Conservation (phyloP, 495 filamentous ascomycete species). For the Elaphomyces granulatus region DNA sequence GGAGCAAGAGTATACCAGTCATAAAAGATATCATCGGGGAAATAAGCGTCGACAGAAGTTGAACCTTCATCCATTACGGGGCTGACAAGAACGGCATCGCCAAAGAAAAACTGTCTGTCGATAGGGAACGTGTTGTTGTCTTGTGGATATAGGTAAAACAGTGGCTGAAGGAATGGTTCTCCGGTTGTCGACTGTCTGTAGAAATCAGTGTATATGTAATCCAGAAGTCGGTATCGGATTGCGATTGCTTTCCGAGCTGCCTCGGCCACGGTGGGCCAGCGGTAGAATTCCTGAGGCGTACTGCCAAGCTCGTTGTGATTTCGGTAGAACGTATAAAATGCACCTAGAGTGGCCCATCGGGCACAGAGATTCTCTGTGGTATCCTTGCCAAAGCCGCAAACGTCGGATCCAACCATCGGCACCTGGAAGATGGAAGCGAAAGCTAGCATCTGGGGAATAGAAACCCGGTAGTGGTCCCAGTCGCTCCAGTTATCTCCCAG, state of each 20-base stretch:
- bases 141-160: conserved; percentile 59
- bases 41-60: conserved; percentile 55
- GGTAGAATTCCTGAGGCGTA: conserved; percentile 65
- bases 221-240: conserved; percentile 59
- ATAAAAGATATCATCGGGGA: conserved; percentile 64
- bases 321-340: conserved; percentile 72
- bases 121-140: conserved; percentile 47
- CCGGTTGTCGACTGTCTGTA: conserved; percentile 50
- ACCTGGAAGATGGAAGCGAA: conserved; percentile 74
- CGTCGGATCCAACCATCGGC: conserved; percentile 73
- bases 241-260: conserved; percentile 59
- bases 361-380: conserved; percentile 70
- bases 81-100: conserved; percentile 52
- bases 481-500: conserved; percentile 66
- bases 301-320: conserved; percentile 48
- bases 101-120: conserved; percentile 62
- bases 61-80: conserved; percentile 51
- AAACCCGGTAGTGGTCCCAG: conserved; percentile 59
- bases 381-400: conserved; percentile 61
- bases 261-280: conserved; percentile 47
- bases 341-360: conserved; percentile 70
- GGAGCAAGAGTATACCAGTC: conserved; percentile 52
- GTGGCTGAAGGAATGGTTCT: conserved; percentile 49
- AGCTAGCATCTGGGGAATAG: conserved; percentile 53
- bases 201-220: conserved; percentile 73